Evolutionary conservation across 2,329 filamentous ascomycete species (phyloP), one percentile per base, ranked within the genome.

Genomic region (Ophiosphaerella korrae): DNA sequence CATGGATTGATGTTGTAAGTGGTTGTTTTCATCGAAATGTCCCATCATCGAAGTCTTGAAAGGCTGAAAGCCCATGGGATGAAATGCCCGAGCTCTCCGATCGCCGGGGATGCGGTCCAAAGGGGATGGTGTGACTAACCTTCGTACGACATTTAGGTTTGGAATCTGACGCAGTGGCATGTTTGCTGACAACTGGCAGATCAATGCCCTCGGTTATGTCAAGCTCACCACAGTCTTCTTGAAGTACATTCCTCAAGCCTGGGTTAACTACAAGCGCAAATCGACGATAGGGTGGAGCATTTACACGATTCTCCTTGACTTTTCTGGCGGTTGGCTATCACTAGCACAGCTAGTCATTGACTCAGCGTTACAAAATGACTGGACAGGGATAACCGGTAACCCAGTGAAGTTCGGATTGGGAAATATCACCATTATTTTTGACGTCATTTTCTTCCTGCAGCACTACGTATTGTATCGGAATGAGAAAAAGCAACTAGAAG

Each of bases 221-320:
- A 99, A 99, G 77, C 80, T 99, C 31, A 74, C 92, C 47, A 84
- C 96, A 59, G 96, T 93, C 0, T 77, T 97, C 23, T 83, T 96
- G 75, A 99, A 99, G 77, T 97, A 97, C 75, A 86, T 90, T 40
- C 94, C 94, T 5, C 72, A 74, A 40, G 69, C 59, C 11, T 80
- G 88, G 66, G 81, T 88, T 62, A 97, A 97, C 77, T 92, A 88
- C 71, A 85, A 86, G 64, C 91, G 93, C 66, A 84, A 88, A 69
- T 95, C 90, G 49, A 97, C 94, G 1, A 76, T 82, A 16, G 94
- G 94, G 33, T 97, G 93, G 92, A 88, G 85, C 64, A 97, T 97
- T 59, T 78, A 78, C 54, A 88, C 91, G 71, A 92, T 97, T 63
- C 77, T 96, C 40, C 81, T 97, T 8, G 94, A 97, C 70, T 82